Percentiles rank a stretch among this genome's conserved stretches.
Conservation (phyloP, 345 rosid genomes). For the Ricinus communis region DNA sequence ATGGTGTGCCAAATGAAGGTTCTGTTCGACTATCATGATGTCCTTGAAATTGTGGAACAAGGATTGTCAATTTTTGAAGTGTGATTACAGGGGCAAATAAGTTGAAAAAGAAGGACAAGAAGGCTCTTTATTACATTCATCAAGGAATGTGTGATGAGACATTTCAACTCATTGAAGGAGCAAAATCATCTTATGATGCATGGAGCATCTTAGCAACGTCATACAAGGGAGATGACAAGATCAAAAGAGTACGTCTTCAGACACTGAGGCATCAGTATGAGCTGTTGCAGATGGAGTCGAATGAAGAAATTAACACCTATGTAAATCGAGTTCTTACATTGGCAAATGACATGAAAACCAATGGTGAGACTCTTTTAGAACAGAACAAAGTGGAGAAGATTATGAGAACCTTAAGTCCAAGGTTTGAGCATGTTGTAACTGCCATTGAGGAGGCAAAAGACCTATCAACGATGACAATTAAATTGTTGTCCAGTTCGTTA, state of each 20-base stretch:
- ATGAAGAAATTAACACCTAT: not conserved
- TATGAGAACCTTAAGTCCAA: not conserved
- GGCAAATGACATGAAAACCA: not conserved
- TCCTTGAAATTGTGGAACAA: not conserved
- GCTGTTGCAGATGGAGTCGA: not conserved
- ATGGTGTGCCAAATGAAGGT: not conserved
- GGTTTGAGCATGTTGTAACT: not conserved
- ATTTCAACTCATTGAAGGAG: not conserved
- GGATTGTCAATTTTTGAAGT: not conserved
- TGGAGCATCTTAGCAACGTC: not conserved
- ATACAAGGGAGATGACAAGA: not conserved
- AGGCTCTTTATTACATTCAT: not conserved
- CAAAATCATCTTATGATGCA: not conserved
- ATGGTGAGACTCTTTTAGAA: not conserved
- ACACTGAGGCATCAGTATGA: not conserved
- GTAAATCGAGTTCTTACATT: not conserved
- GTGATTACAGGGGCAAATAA: not conserved
- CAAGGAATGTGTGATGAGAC: not conserved
- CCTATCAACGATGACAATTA: not conserved
- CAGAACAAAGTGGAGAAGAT: not conserved
- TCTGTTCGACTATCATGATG: not conserved
- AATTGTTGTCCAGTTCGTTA: not conserved
- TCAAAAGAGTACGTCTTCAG: not conserved
- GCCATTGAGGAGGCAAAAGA: not conserved
- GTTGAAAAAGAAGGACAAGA: not conserved